These are phyloP conservation scores for Albugo laibachii DNA, from an alignment of 352 stramenopile genomes.

Conservation along the genomic window DNA sequence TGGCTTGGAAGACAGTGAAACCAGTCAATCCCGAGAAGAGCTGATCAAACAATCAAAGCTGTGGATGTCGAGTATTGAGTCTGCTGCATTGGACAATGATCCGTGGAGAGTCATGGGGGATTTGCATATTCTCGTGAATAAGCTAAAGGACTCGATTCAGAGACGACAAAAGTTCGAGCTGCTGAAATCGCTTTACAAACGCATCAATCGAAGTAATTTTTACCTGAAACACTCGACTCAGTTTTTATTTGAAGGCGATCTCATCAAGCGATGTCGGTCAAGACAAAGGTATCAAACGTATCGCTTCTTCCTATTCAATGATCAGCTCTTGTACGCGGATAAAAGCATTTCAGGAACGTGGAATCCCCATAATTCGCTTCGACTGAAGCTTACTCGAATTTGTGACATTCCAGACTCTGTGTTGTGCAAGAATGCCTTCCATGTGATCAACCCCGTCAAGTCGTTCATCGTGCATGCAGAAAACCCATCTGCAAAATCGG, in stretches of 20 bases:
- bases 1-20: slow-evolving; percentile 1
- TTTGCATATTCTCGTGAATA: slow-evolving; percentile 76
- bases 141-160: slow-evolving; percentile 80
- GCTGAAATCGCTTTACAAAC: slow-evolving; percentile 67
- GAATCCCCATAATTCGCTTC: slow-evolving; percentile 72
- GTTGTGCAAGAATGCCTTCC: slow-evolving; percentile 59
- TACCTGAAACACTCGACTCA: slow-evolving; percentile 87
- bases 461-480: slow-evolving; percentile 72
- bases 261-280: slow-evolving; percentile 87
- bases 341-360: slow-evolving; percentile 58
- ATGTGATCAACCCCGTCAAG: slow-evolving; percentile 72
- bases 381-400: slow-evolving; percentile 65
- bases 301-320: slow-evolving; percentile 79
- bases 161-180: slow-evolving; percentile 57
- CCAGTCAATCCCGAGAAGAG: neutral
- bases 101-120: slow-evolving; percentile 73
- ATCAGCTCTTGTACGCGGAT: slow-evolving; percentile 68
- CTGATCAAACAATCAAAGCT: slow-evolving; percentile 1
- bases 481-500: slow-evolving; percentile 29
- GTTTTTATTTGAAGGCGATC: slow-evolving; percentile 88
- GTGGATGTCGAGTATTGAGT: slow-evolving; percentile 47
- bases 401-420: slow-evolving; percentile 47
- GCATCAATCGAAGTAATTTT: slow-evolving; percentile 82
- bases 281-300: slow-evolving; percentile 45
- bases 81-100: slow-evolving; percentile 38